A percentile compares a stretch with the other conserved stretches of the same genome.
Evolutionary conservation across 495 filamentous ascomycete genomes (phyloP).

Genomic region (Recurvomyces mirabilis): DNA sequence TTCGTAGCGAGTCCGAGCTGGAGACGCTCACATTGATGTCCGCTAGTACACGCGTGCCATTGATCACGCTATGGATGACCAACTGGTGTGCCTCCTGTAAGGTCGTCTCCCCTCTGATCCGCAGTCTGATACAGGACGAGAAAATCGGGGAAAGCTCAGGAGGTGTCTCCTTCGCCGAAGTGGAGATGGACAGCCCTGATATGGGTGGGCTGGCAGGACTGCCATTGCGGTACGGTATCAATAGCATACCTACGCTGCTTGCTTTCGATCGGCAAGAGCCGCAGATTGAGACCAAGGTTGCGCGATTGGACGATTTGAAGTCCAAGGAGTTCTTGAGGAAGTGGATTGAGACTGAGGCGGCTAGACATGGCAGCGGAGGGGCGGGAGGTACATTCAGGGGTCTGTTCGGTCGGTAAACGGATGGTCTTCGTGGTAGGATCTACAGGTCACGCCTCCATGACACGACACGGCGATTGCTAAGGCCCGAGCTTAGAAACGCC

Average conservation of each 20-base stretch:
- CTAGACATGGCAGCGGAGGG: slow-evolving; percentile 39
- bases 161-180: slow-evolving; percentile 47
- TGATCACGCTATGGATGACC: slow-evolving; percentile 61
- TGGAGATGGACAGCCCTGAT: slow-evolving; percentile 53
- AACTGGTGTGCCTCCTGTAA: slow-evolving; percentile 53
- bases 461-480: no score
- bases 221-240: slow-evolving; percentile 34
- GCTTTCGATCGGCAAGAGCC: slow-evolving; percentile 53
- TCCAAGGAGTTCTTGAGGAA: slow-evolving; percentile 43
- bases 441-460: no score
- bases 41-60: slow-evolving; percentile 43
- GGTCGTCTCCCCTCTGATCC: slow-evolving; percentile 42
- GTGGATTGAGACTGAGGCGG: slow-evolving; percentile 52
- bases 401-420: slow-evolving; percentile 22
- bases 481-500: no score
- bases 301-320: slow-evolving; percentile 41
- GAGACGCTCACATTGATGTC: slow-evolving; percentile 49
- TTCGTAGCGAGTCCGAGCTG: slow-evolving; percentile 51
- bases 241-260: slow-evolving; percentile 54
- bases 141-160: slow-evolving; percentile 48
- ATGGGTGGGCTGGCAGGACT: slow-evolving; percentile 36
- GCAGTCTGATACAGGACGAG: slow-evolving; percentile 39
- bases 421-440: no score
- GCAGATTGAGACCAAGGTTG: slow-evolving; percentile 43
- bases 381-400: slow-evolving; percentile 27